phyloP scores from a whole-genome alignment of 768 basidiomycete species.

The Lactarius evosmus region DNA sequence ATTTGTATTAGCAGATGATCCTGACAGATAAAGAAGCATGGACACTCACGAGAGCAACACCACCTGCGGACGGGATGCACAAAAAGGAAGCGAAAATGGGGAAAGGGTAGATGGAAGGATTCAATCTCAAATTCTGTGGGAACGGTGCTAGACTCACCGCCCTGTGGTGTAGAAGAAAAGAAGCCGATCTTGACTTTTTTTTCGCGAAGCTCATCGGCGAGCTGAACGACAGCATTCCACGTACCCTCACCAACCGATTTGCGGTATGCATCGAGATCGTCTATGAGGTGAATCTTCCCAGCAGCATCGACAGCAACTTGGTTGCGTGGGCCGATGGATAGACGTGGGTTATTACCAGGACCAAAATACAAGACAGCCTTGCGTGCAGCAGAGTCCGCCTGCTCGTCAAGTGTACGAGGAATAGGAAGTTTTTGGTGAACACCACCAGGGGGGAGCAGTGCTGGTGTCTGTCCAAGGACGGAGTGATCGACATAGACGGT shows the following conservation, averaged over 20 bases:
- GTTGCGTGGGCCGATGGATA: slow-evolving; percentile 78
- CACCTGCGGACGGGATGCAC: slow-evolving; percentile 49
- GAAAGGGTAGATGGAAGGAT: slow-evolving; percentile 7
- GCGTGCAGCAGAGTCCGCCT: slow-evolving; percentile 82
- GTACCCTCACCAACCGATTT: slow-evolving; percentile 69
- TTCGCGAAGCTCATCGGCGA: slow-evolving; percentile 79
- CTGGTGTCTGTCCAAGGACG: slow-evolving; percentile 41
- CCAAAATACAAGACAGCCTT: slow-evolving; percentile 83
- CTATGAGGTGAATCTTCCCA: slow-evolving; percentile 82
- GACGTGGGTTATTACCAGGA: slow-evolving; percentile 78
- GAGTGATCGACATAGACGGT: slow-evolving; percentile 60
- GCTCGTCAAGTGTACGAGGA: slow-evolving; percentile 74
- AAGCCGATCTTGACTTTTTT: slow-evolving; percentile 89
- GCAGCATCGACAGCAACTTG: slow-evolving; percentile 85
- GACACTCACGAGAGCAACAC: slow-evolving; percentile 80
- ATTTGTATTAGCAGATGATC: slow-evolving; percentile 14
- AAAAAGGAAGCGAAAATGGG: slow-evolving; percentile 26
- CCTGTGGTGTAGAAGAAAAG: slow-evolving; percentile 95
- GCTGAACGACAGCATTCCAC: slow-evolving; percentile 79
- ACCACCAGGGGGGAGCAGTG: slow-evolving; percentile 43
- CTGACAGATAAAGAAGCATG: slow-evolving; percentile 26
- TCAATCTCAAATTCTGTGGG: slow-evolving; percentile 31
- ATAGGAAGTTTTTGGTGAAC: slow-evolving; percentile 63
- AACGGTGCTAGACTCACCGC: slow-evolving; percentile 49
- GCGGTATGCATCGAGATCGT: slow-evolving; percentile 75